Percentiles rank a stretch among this genome's conserved stretches.
These are phyloP conservation scores for Thecaphora thlaspeos DNA, from an alignment of 1,284 basidiomycete genomes.

Conservation along the genomic window DNA sequence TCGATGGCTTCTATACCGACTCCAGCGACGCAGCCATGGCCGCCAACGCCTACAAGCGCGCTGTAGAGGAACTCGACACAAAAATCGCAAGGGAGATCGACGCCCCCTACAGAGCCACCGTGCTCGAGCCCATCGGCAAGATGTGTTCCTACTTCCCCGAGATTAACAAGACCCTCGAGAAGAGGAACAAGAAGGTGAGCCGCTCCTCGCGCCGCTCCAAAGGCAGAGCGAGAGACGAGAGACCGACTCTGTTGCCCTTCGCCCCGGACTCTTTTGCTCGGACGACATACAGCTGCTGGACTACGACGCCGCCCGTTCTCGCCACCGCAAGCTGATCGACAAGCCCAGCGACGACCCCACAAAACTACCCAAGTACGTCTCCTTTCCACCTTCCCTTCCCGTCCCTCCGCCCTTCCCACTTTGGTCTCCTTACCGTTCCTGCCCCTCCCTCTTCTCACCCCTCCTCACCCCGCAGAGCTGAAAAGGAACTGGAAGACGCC, in stretches of 20 bases:
- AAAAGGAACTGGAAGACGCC: slow-evolving; percentile 90
- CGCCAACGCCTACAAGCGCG: slow-evolving; percentile 90
- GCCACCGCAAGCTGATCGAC: slow-evolving; percentile 73
- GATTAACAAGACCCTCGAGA: slow-evolving; percentile 88
- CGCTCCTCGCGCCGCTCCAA: too few species aligned
- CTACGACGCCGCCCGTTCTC: slow-evolving; percentile 84
- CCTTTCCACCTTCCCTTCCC: background rate
- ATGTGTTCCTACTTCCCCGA: slow-evolving; percentile 93
- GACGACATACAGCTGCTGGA: slow-evolving; percentile 89
- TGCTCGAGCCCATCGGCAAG: slow-evolving; percentile 88
- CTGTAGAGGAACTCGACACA: slow-evolving; percentile 88
- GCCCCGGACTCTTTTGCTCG: too few species aligned
- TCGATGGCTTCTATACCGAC: slow-evolving; percentile 83
- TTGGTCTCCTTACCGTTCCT: background rate
- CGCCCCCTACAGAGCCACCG: slow-evolving; percentile 85
- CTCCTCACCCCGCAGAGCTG: slow-evolving; percentile 65
- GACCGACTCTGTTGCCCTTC: too few species aligned
- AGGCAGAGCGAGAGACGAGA: too few species aligned
- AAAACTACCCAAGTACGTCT: slow-evolving; percentile 76
- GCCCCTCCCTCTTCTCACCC: slow-evolving; percentile 1
- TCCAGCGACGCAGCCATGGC: slow-evolving; percentile 79
- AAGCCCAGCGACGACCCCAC: slow-evolving; percentile 91
- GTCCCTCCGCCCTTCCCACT: background rate
- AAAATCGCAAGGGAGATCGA: slow-evolving; percentile 85
- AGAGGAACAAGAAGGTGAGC: slow-evolving; percentile 89